Conservation (phyloP, 148 eudicot genomes). For the Chenopodium quinoa region DNA sequence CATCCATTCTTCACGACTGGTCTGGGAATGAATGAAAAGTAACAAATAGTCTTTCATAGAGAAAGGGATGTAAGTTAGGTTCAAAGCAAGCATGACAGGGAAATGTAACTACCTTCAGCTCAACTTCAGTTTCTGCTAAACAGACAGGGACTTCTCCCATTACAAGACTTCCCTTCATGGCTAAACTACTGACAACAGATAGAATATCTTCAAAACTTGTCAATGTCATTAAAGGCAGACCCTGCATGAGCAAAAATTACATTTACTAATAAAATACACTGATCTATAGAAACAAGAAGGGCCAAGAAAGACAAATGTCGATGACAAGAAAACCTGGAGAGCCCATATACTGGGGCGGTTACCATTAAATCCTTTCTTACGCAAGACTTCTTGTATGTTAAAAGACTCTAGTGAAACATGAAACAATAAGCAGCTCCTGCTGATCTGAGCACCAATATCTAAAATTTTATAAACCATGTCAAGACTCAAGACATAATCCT, state of each 20-base stretch:
- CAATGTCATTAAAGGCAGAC: conserved; percentile 60
- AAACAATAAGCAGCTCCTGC: conserved; percentile 58
- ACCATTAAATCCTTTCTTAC: conserved; percentile 66
- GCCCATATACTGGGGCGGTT: conserved; percentile 77
- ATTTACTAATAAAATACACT: neutral
- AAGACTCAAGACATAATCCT: conserved; percentile 6
- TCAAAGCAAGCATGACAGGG: neutral
- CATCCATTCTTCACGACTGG: conserved; percentile 42
- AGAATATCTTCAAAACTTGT: conserved; percentile 54
- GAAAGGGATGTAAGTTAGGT: conserved; percentile 1
- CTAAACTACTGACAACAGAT: conserved; percentile 48
- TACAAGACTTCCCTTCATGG: conserved; percentile 69
- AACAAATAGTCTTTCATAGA: neutral
- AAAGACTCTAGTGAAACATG: conserved; percentile 63
- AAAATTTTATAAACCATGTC: conserved; percentile 25
- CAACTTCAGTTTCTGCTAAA: conserved; percentile 46
- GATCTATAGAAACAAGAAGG: neutral
- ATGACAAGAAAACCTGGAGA: conserved; percentile 53
- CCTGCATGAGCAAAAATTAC: conserved; percentile 41
- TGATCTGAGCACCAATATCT: conserved; percentile 80
- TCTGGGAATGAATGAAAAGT: conserved; percentile 29
- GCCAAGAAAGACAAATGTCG: neutral
- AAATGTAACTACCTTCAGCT: conserved; percentile 42
- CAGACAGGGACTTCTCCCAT: conserved; percentile 74
- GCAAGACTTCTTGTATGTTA: conserved; percentile 49